Evolutionary conservation across 2,329 filamentous ascomycete genomes (phyloP).

Genomic region (Fusarium redolens): DNA sequence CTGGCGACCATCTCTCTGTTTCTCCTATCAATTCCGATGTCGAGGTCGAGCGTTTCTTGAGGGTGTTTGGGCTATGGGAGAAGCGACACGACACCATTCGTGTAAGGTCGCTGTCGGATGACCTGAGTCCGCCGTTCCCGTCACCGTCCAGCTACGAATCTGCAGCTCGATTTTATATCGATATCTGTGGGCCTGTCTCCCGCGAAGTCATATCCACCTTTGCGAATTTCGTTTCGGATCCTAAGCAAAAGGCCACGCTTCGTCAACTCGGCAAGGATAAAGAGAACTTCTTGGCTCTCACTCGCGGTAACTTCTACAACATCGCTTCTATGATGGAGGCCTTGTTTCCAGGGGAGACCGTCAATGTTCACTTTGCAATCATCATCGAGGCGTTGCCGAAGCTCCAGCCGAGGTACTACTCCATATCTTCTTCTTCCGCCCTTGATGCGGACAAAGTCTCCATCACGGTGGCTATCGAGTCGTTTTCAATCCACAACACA

Average conservation of each 20-base stretch:
- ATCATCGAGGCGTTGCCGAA: background rate
- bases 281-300: background rate
- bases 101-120: background rate
- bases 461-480: background rate
- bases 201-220: background rate
- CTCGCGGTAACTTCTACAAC: fast-evolving
- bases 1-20: background rate
- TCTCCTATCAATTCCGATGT: fast-evolving
- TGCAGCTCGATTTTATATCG: background rate
- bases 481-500: fast-evolving
- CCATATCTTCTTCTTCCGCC: fast-evolving
- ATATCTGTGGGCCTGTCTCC: fast-evolving
- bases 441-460: fast-evolving
- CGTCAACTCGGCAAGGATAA: background rate
- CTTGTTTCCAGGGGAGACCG: background rate
- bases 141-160: background rate
- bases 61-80: background rate
- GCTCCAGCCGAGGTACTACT: background rate
- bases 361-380: background rate
- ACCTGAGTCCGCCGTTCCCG: fast-evolving
- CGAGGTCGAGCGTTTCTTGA: background rate
- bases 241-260: background rate
- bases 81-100: background rate
- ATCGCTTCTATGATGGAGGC: background rate
- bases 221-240: background rate